Conservation (phyloP, 495 filamentous ascomycete species). For the Podospora didyma region DNA sequence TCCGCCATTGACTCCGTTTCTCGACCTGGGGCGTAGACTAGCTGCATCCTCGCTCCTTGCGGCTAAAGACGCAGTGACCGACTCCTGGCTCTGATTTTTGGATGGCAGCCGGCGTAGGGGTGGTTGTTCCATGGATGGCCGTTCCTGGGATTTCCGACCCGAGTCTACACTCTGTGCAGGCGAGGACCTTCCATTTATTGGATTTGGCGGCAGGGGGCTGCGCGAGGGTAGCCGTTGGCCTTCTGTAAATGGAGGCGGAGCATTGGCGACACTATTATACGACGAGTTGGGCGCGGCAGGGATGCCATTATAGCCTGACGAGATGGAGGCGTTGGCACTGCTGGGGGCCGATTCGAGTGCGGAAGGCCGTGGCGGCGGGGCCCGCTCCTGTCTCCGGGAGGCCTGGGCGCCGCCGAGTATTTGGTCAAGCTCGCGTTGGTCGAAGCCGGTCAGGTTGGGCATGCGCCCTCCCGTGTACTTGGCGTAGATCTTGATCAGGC, state of each 20-base stretch:
- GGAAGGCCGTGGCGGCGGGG: slow-evolving; percentile 27
- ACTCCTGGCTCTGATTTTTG: slow-evolving; percentile 55
- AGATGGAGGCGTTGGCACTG: slow-evolving; percentile 22
- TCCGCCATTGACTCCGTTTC: slow-evolving; percentile 20
- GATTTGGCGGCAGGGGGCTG: slow-evolving; percentile 31
- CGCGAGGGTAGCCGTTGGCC: slow-evolving; percentile 20
- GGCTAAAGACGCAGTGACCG: slow-evolving; percentile 41
- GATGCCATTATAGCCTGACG: slow-evolving; percentile 24
- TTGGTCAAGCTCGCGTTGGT: slow-evolving; percentile 68
- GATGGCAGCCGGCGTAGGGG: slow-evolving; percentile 43
- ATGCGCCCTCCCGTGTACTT: slow-evolving; percentile 90
- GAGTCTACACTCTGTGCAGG: slow-evolving; percentile 45
- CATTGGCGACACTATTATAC: slow-evolving; percentile 19
- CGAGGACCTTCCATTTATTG: slow-evolving; percentile 24
- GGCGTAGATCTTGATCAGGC: slow-evolving; percentile 87
- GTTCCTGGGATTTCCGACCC: slow-evolving; percentile 35
- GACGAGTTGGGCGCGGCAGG: slow-evolving; percentile 8
- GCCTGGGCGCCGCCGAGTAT: slow-evolving; percentile 50
- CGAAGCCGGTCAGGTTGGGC: slow-evolving; percentile 79
- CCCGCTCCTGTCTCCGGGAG: slow-evolving; percentile 20
- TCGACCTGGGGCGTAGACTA: slow-evolving; percentile 46
- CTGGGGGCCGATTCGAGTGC: slow-evolving; percentile 23
- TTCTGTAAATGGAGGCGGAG: slow-evolving; percentile 13
- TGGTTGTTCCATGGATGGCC: slow-evolving; percentile 31
- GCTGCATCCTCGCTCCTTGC: slow-evolving; percentile 44